phyloP scores from a whole-genome alignment of 768 basidiomycete genomes.

The Rossbeevera mucosa region DNA sequence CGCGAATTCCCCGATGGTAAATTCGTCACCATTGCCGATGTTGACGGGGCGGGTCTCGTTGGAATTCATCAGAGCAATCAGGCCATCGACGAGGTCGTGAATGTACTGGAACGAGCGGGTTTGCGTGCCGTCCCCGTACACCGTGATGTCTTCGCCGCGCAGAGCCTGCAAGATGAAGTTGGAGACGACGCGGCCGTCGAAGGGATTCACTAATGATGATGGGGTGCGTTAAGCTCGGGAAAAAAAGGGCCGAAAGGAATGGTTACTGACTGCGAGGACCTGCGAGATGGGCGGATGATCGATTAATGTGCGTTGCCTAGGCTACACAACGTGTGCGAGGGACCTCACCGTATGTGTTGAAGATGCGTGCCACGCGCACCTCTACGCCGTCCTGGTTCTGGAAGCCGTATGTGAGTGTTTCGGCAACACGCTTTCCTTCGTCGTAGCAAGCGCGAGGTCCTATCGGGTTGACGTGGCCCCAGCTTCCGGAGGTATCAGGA shows the following conservation, averaged over 20 bases:
- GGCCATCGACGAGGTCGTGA: constrained; percentile 93
- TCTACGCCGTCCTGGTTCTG: constrained; percentile 93
- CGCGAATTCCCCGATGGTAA: constrained; percentile 93
- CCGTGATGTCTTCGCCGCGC: constrained; percentile 93
- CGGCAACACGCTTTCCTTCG: constrained; percentile 98
- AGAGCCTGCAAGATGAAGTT: constrained; percentile 99
- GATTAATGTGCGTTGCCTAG: not conserved
- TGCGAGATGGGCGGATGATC: constrained; percentile 3
- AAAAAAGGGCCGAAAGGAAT: constrained; percentile 25
- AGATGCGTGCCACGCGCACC: constrained; percentile 95
- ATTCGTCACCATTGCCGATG: constrained; percentile 94
- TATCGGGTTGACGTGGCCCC: constrained; percentile 98
- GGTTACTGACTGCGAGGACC: constrained; percentile 62
- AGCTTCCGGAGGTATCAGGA: constrained; percentile 44
- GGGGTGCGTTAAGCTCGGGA: constrained; percentile 15
- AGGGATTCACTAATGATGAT: constrained; percentile 74
- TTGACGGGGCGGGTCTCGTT: constrained; percentile 91
- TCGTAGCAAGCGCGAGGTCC: constrained; percentile 99
- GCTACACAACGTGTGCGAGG: not conserved
- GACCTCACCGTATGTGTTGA: constrained; percentile 82
- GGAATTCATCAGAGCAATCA: constrained; percentile 94
- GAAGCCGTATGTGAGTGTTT: constrained; percentile 96
- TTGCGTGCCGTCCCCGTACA: constrained; percentile 91
- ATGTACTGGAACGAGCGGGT: constrained; percentile 98
- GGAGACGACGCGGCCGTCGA: constrained; percentile 95